Conservation (phyloP, 352 stramenopile species). For the Saprolegnia diclina region DNA sequence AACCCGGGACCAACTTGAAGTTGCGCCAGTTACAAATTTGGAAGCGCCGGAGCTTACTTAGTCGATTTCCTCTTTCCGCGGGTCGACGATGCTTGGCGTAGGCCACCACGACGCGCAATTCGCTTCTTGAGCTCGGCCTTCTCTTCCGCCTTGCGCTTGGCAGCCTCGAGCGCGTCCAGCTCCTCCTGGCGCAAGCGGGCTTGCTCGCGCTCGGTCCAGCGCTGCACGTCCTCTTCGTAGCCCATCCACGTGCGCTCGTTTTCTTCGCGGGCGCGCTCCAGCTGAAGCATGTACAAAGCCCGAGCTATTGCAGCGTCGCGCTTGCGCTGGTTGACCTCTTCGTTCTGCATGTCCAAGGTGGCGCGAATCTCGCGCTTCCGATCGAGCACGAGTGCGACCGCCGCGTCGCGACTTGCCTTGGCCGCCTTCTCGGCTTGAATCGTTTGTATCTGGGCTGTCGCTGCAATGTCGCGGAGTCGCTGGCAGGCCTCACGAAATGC, state of each 20-base stretch:
- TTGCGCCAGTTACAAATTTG: background rate
- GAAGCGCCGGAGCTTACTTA: background rate
- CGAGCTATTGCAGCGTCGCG: constrained; percentile 44
- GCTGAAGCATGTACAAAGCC: constrained; percentile 33
- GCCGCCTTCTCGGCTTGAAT: background rate
- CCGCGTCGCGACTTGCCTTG: background rate
- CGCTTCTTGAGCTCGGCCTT: constrained; percentile 51
- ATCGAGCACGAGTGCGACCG: constrained; percentile 30
- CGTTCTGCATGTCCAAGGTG: constrained; percentile 53
- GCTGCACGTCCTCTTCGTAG: constrained; percentile 64
- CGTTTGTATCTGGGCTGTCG: background rate
- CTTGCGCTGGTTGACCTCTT: constrained; percentile 49
- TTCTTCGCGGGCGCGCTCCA: constrained; percentile 43
- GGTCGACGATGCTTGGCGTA: constrained; percentile 37
- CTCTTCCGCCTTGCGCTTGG: constrained; percentile 37
- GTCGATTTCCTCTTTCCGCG: constrained; percentile 15
- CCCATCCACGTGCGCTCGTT: constrained; percentile 55
- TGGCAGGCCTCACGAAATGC: constrained; percentile 12
- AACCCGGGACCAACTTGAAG: too few relatives aligned
- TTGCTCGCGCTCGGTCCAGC: constrained; percentile 49
- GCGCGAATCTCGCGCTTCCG: constrained; percentile 59
- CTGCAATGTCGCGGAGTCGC: background rate
- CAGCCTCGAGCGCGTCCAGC: constrained; percentile 36
- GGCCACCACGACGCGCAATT: constrained; percentile 47
- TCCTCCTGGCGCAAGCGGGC: constrained; percentile 42